Evolutionary conservation across 768 basidiomycete genomes (phyloP).

Genomic region (Russula earlei): DNA sequence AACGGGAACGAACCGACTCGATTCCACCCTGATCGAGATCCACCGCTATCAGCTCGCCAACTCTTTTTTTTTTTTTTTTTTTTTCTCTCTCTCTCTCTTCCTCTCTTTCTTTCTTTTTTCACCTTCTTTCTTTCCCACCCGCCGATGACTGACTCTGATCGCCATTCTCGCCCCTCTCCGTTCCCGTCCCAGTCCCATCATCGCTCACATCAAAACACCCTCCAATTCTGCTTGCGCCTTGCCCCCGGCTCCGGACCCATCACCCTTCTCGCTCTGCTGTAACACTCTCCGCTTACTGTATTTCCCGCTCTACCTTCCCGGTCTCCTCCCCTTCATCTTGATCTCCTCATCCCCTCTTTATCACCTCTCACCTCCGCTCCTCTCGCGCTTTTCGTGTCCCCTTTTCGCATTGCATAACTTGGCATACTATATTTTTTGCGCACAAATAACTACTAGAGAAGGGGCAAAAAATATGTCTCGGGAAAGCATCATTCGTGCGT

Average conservation of each 20-base stretch:
- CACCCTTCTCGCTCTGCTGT: too few relatives aligned
- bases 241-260: too few relatives aligned
- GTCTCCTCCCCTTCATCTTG: neutral
- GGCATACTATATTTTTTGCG: neutral
- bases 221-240: too few relatives aligned
- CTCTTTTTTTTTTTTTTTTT: neutral
- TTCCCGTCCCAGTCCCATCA: too few relatives aligned
- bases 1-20: neutral
- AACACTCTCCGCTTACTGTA: too few relatives aligned
- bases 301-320: neutral
- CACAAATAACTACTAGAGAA: neutral
- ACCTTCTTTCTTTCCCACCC: neutral
- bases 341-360: neutral
- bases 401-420: neutral
- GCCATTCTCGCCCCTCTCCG: too few relatives aligned
- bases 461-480: neutral
- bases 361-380: neutral
- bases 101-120: neutral
- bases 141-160: too few relatives aligned
- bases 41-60: too few relatives aligned
- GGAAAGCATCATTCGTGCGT: neutral
- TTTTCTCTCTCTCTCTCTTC: neutral
- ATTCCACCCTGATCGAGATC: neutral
- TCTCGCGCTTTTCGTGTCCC: slow-evolving; percentile 4
- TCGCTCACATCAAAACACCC: too few relatives aligned